phyloP scores from a whole-genome alignment of 495 filamentous ascomycete genomes.

The Thozetella sp. region DNA sequence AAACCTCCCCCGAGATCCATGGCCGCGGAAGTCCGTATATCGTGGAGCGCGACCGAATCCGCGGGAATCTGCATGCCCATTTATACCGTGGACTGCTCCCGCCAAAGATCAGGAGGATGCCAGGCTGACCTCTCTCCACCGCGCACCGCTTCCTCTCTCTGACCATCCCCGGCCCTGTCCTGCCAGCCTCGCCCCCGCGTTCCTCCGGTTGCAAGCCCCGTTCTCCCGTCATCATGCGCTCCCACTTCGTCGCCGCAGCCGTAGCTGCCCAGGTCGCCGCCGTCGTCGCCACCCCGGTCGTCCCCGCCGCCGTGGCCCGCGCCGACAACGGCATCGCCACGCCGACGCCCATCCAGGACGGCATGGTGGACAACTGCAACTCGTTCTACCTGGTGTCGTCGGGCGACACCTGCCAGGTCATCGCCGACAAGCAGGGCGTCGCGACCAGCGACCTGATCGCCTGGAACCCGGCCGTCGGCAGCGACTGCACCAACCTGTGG shows the following conservation, averaged over 20 bases:
- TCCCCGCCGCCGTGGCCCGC: slow-evolving; percentile 21
- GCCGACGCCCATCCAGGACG: slow-evolving; percentile 35
- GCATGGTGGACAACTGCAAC: slow-evolving; percentile 40
- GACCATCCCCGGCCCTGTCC: too few relatives aligned
- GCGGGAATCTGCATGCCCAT: too few relatives aligned
- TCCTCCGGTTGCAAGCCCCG: slow-evolving; percentile 33
- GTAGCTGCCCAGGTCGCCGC: slow-evolving; percentile 7
- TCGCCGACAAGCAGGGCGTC: slow-evolving; percentile 31
- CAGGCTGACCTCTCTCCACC: too few relatives aligned
- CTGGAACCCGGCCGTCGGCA: slow-evolving; percentile 38
- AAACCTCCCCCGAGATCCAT: too few relatives aligned
- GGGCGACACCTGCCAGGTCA: slow-evolving; percentile 42
- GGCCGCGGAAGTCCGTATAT: too few relatives aligned
- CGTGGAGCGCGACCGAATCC: too few relatives aligned
- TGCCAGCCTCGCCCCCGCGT: too few relatives aligned
- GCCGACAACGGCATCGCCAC: slow-evolving; percentile 26
- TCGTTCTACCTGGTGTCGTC: slow-evolving; percentile 37
- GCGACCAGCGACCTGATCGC: slow-evolving; percentile 22
- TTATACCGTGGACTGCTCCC: too few relatives aligned
- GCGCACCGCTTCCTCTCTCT: too few relatives aligned
- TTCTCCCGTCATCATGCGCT: slow-evolving; percentile 37
- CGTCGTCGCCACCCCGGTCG: slow-evolving; percentile 5
- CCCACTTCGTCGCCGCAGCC: slow-evolving; percentile 12
- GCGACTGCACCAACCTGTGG: slow-evolving; percentile 39
- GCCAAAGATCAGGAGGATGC: too few relatives aligned